Evolutionary conservation across 805 yeast genomes (phyloP).

Genomic region (Candida ulmi): DNA sequence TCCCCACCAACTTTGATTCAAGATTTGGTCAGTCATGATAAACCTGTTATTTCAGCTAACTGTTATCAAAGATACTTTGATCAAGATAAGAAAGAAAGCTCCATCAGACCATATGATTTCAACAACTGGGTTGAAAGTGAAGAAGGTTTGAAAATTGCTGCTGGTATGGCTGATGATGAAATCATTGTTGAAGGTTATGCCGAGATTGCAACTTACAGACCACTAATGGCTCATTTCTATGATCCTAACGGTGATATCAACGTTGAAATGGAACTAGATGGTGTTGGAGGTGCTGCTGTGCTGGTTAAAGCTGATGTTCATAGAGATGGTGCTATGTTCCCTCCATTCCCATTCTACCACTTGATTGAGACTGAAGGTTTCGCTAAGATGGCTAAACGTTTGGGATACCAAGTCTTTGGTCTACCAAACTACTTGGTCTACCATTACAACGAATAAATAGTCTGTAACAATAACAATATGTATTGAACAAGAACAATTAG

Average conservation of each 20-base stretch:
- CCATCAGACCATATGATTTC: slow-evolving; percentile 86
- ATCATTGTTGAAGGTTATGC: slow-evolving; percentile 92
- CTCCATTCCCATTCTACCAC: slow-evolving; percentile 95
- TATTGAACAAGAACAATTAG: no score
- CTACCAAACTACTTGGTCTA: slow-evolving; percentile 91
- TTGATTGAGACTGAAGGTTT: slow-evolving; percentile 97
- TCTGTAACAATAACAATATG: no score
- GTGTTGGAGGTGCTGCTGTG: slow-evolving; percentile 97
- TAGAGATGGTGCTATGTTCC: slow-evolving; percentile 99
- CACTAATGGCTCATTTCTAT: slow-evolving; percentile 87
- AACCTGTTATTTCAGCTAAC: slow-evolving; percentile 86
- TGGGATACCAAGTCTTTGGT: slow-evolving; percentile 88
- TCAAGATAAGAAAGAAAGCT: slow-evolving; percentile 45
- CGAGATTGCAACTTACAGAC: slow-evolving; percentile 90
- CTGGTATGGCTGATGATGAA: slow-evolving; percentile 74
- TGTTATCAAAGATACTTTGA: slow-evolving; percentile 81
- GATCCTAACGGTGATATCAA: slow-evolving; percentile 55
- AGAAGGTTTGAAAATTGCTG: slow-evolving; percentile 72
- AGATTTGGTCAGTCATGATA: slow-evolving; percentile 80
- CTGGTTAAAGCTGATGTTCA: slow-evolving; percentile 96
- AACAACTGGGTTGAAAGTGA: slow-evolving; percentile 93
- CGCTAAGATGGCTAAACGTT: slow-evolving; percentile 94
- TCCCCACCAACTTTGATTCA: slow-evolving; percentile 79
- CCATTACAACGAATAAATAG: slow-evolving; percentile 70
- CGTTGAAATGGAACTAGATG: slow-evolving; percentile 82